Evolutionary conservation across 139 green algal species (phyloP), one percentile per base, ranked within the genome.

Genomic region (Chlorella sp.): DNA sequence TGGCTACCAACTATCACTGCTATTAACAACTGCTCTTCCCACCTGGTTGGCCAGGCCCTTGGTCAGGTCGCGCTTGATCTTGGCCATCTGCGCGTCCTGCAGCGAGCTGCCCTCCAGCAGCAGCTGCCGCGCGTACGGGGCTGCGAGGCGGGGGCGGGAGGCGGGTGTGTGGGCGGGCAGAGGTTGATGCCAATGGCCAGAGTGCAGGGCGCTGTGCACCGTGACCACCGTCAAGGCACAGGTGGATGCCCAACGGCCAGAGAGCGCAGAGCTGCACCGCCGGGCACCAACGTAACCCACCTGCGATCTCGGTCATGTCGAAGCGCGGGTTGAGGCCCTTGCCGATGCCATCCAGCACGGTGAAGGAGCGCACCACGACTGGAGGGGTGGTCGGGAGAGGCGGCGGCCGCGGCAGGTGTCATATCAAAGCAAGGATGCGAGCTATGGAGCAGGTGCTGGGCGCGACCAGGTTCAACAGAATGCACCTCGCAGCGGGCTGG

Each of bases 261-360:
- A n/a, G n/a, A n/a, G n/a, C n/a, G n/a, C n/a, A n/a, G n/a, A n/a
- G n/a, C n/a, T n/a, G n/a, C n/a, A 76, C 36, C 36, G 40, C 40
- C 20, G 19, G 8, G 24, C 28, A 3, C 43, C 4, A 22, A 24
- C 28, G n/a, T 9, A 9, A 14, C 76, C 13, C 76, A 82, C 73
- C 89, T 4, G 95, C 89, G 77, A 99, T 99, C 88, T 99, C 97
- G 20, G 87, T 95, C 90, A 99, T 99, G 95, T 99, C 97, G 87
- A 99, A 99, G 51, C 93, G 89, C n/a, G 95, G 90, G 91, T 98
- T 92, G 48, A 99, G 92, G 14, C 79, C 88, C 93, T 99, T 99
- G 90, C 97, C 97, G 84, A 99, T 99, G 89, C 97, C 97, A 87
- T 99, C 97, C 76, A 99, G 92, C 44, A 98, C 95, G 14, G 93